Evolutionary conservation across 2,329 filamentous ascomycete species (phyloP), one percentile per base, ranked within the genome.

Genomic region (Aspergillus fumigatiaffinis): DNA sequence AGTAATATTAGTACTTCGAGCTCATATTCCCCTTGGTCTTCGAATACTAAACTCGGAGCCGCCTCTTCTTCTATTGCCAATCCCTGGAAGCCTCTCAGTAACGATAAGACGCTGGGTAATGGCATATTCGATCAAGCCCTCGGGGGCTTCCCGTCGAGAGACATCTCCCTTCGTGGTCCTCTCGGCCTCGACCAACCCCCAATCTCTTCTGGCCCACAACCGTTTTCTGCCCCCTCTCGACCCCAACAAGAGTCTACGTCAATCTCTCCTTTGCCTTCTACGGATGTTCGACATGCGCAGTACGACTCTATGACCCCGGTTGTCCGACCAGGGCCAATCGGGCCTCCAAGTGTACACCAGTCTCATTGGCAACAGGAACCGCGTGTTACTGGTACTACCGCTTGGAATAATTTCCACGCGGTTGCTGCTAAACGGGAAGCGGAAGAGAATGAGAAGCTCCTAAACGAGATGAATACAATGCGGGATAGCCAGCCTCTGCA

Each of bases 51-150:
- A 47, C 67, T 77, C 29, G 63, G 63, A 25, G 60, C 66, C 35
- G 66, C 71, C 35, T 59, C 75, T 28, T 64, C 72, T 53, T 61
- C 74, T 44, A 60, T 73, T 60, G 67, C 75, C 53, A 85, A 83
- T 62, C 80, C 85, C 32, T 87, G 85, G 85, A 85, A 84, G 55
- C 78, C 82, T 41, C 75, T 82, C 41, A 79, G 75, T 53, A 78
- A 78, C 64, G 81, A 84, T 60, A 80, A 82, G 63, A 81, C 82
- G 26, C 78, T 87, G 44, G 85, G 85, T 17, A 87, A 87, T 70
- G 85, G 84, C 29, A 85, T 84, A 2, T 87, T 87, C 63, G 83
- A 85, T 60, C 79, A 78, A 57, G 73, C 71, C 56, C 79, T 83
- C 54, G 76, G 76, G 35, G 77, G 77, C 44, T 81, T 80, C 54